Conservation (phyloP, 306 rosid species). For the Vigna trinervia region DNA sequence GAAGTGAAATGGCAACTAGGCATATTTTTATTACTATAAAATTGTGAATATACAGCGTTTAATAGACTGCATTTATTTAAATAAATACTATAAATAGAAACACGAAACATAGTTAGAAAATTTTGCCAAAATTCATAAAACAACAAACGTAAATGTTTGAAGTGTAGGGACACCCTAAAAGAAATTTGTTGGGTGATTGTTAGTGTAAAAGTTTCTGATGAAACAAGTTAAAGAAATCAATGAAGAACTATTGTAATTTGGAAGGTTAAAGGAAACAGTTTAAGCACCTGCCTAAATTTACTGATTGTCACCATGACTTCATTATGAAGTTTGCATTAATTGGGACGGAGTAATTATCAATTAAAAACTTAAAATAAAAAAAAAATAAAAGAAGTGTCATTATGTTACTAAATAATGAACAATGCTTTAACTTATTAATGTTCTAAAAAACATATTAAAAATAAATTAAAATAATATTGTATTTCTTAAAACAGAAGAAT, state of each 20-base stretch:
- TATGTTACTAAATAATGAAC: too few relatives aligned
- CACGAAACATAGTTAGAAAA: too few relatives aligned
- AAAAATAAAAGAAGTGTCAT: neutral
- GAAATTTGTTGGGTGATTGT: neutral
- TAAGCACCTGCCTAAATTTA: neutral
- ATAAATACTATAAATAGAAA: too few relatives aligned
- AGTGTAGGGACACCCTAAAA: neutral
- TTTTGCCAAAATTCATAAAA: neutral
- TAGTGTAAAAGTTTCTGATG: neutral
- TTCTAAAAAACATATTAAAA: too few relatives aligned
- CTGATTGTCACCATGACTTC: neutral
- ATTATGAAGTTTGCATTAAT: neutral
- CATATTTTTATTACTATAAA: too few relatives aligned
- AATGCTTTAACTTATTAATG: neutral
- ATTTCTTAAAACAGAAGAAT: too few relatives aligned
- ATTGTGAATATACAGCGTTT: too few relatives aligned
- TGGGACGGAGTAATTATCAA: too few relatives aligned
- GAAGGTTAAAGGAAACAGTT: neutral
- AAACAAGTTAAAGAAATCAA: neutral
- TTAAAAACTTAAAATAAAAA: too few relatives aligned
- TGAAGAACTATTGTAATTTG: neutral
- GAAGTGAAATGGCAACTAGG: too few relatives aligned
- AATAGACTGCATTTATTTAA: too few relatives aligned
- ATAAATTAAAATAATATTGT: too few relatives aligned
- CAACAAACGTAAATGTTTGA: neutral